These are phyloP conservation scores for Durio zibethinus DNA, from an alignment of 345 rosid species.

Conservation along the genomic window DNA sequence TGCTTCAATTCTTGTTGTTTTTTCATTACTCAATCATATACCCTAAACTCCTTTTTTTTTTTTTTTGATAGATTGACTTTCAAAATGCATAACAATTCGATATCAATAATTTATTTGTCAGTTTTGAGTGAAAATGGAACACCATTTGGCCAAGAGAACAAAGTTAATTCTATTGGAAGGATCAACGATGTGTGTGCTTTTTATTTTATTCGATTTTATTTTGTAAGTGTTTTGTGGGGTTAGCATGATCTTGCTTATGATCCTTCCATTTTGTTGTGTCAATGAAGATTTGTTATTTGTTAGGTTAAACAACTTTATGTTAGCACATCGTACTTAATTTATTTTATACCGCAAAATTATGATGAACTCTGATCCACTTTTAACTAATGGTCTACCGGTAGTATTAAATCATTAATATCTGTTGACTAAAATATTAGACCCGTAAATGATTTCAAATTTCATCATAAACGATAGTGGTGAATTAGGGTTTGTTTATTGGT, in stretches of 20 bases:
- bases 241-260: slow-evolving; percentile 23
- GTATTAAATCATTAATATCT: slow-evolving; percentile 20
- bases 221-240: slow-evolving; percentile 22
- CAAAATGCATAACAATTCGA: background rate
- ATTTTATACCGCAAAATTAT: slow-evolving; percentile 1
- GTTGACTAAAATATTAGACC: slow-evolving; percentile 16
- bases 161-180: background rate
- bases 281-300: slow-evolving; percentile 15
- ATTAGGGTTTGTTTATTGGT: slow-evolving; percentile 16
- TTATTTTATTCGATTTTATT: no score
- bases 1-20: background rate
- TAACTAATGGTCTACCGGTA: slow-evolving; percentile 23
- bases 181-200: background rate
- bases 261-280: slow-evolving; percentile 10
- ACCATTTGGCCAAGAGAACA: no score
- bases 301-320: slow-evolving; percentile 2
- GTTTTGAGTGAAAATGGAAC: no score
- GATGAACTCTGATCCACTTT: slow-evolving; percentile 29
- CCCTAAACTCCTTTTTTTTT: background rate
- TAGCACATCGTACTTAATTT: slow-evolving; percentile 8
- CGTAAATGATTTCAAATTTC: slow-evolving; percentile 15
- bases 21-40: background rate
- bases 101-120: background rate
- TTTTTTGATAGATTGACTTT: background rate
- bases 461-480: slow-evolving; percentile 13